Evolutionary conservation across 1,284 basidiomycete genomes (phyloP), one percentile per base, ranked within the genome.

Genomic region (Boletellus deceptivus): DNA sequence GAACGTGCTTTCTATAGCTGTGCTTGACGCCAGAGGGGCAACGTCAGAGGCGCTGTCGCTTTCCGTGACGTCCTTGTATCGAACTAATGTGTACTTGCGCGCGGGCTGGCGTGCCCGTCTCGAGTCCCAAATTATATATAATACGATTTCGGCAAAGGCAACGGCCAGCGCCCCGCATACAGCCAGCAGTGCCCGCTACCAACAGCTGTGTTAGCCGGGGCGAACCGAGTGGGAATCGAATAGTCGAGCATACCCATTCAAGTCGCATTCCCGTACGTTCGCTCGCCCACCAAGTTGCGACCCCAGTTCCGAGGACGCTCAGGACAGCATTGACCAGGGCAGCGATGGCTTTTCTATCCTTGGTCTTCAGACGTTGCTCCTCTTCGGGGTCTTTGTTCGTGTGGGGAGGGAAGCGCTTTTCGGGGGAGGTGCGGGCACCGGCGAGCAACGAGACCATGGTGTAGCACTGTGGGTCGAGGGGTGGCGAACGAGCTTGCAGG

Each of bases 391-490:
- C 73, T 47, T 69, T 65, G 16, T 74, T 71, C 4, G 64, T 54
- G 55, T 77, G 77, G 24, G 68, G 60, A 29, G 83, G 82, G 53
- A 88, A 85, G 42, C 75, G 80, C 45, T 84, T 79, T 51, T 86
- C 81, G 14, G 89, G 89, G 6, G 85, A 85, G 16, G 88, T 85
- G 33, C 75, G 79, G 3, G 84, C 77, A 25, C 89, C 89, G 17
- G 89, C 88, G 3, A 91, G 78, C 24, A 91, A 71, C n/a, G 86
- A 70, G 43, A 89, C 70, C 79, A 89, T 89, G 11, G 75, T 72
- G 63, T 87, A 91, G 17, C 75, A 72, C 22, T 69, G 67, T 9
- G 78, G 70, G 54, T 81, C 70, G 53, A 90, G 69, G 6, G 72
- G 65, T 10, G 76, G 75, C 6, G 68, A 67, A 45, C 72, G 71